Evolutionary conservation across 768 basidiomycete genomes (phyloP).

Genomic region (Ramaria rubella): DNA sequence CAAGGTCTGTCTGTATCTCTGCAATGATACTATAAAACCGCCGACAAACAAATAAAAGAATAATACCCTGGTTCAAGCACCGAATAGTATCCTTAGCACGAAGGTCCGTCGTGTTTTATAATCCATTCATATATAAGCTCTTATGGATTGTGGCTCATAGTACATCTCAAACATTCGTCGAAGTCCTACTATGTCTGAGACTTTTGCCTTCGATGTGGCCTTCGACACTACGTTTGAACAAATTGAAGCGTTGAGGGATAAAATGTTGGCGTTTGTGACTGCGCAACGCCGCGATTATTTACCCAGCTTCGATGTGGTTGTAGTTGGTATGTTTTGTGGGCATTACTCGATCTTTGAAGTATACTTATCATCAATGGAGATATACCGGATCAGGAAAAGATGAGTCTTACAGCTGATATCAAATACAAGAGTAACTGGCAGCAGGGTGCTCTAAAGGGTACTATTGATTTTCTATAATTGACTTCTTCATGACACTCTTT

Average conservation of each 20-base stretch:
- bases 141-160: constrained; percentile 25
- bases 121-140: not conserved
- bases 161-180: constrained; percentile 67
- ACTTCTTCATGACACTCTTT: constrained; percentile 13
- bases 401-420: constrained; percentile 73
- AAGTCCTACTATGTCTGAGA: constrained; percentile 72
- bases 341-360: not conserved
- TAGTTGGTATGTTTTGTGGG: constrained; percentile 41
- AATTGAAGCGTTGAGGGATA: constrained; percentile 64
- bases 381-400: constrained; percentile 73
- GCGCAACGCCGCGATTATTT: constrained; percentile 68
- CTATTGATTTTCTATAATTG: not conserved
- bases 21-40: not conserved
- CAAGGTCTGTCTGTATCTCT: constrained; percentile 10
- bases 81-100: constrained; percentile 54
- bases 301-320: constrained; percentile 64
- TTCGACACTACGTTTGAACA: constrained; percentile 77
- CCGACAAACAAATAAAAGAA: constrained; percentile 18
- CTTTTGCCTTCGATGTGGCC: constrained; percentile 73
- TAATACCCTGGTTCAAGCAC: constrained; percentile 61
- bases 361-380: constrained; percentile 34
- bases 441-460: constrained; percentile 65
- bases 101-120: constrained; percentile 32
- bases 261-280: constrained; percentile 76
- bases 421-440: constrained; percentile 88